Percentiles rank a stretch among this genome's conserved stretches.
Evolutionary conservation across 2,329 filamentous ascomycete genomes (phyloP).

Genomic region (Xylariaceae sp.): DNA sequence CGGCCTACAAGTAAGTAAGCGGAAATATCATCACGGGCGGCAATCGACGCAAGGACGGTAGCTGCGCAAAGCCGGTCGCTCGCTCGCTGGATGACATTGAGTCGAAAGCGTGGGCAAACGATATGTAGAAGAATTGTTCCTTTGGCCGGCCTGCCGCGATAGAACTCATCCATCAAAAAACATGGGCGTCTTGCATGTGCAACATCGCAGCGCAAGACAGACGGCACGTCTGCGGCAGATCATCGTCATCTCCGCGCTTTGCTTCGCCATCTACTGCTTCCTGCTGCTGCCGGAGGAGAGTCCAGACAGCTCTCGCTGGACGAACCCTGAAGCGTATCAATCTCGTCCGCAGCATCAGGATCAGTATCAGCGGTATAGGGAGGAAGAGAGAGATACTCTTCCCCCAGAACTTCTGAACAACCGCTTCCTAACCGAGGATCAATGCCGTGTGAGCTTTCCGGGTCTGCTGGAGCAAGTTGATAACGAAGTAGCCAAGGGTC

Average conservation of each 20-base stretch:
- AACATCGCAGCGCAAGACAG: slow-evolving; percentile 23
- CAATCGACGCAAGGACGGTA: no score
- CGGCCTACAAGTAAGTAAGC: no score
- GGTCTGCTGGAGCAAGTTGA: slow-evolving; percentile 55
- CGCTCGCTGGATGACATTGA: no score
- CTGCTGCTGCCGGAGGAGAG: slow-evolving; percentile 34
- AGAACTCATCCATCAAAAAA: no score
- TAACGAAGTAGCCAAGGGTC: slow-evolving; percentile 50
- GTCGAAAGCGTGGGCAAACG: no score
- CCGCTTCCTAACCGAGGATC: slow-evolving; percentile 49
- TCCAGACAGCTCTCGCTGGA: slow-evolving; percentile 28
- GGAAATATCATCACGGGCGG: no score
- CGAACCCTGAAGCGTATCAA: slow-evolving; percentile 16
- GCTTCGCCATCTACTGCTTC: slow-evolving; percentile 41
- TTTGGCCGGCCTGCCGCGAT: no score
- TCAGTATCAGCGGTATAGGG: neutral
- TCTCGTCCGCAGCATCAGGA: neutral
- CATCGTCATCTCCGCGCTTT: slow-evolving; percentile 37
- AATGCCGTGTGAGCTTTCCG: slow-evolving; percentile 55
- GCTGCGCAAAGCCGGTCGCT: no score
- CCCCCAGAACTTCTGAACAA: slow-evolving; percentile 40
- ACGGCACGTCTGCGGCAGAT: slow-evolving; percentile 39
- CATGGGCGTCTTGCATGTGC: slow-evolving; percentile 21
- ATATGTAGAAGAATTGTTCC: no score
- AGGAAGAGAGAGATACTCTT: neutral